Conservation (phyloP, 441 rosid genomes). For the California macrophylla region DNA sequence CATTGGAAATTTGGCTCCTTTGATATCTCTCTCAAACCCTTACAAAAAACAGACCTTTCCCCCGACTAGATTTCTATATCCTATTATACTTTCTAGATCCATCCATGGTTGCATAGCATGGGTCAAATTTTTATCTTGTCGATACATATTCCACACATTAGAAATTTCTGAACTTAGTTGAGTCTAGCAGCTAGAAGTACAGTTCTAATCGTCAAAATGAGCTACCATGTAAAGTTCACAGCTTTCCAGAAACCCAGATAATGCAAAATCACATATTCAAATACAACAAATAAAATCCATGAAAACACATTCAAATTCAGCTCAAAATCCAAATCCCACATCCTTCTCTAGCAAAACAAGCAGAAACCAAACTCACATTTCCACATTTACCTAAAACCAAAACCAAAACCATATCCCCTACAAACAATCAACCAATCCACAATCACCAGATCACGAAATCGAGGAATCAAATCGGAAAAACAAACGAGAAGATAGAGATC, state of each 20-base stretch:
- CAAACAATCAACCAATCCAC: neutral
- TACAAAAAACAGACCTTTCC: neutral
- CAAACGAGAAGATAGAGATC: conserved; percentile 5
- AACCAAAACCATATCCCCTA: neutral
- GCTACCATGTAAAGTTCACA: neutral
- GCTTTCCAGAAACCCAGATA: neutral
- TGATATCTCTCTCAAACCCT: neutral
- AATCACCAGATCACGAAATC: neutral
- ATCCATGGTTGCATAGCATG: neutral
- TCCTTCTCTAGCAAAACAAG: neutral
- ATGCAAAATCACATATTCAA: neutral
- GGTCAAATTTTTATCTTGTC: neutral
- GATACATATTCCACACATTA: neutral
- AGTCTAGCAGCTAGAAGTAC: neutral
- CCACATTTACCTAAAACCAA: neutral
- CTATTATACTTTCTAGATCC: neutral
- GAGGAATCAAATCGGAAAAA: neutral
- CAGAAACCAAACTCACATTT: neutral
- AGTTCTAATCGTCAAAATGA: neutral
- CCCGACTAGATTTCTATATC: neutral
- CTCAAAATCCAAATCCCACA: neutral
- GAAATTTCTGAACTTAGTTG: neutral
- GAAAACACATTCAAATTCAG: neutral
- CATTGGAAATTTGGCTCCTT: neutral
- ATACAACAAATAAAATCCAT: neutral